Evolutionary conservation across 2,329 filamentous ascomycete species (phyloP).

Genomic region (Diaporthe citriasiana): DNA sequence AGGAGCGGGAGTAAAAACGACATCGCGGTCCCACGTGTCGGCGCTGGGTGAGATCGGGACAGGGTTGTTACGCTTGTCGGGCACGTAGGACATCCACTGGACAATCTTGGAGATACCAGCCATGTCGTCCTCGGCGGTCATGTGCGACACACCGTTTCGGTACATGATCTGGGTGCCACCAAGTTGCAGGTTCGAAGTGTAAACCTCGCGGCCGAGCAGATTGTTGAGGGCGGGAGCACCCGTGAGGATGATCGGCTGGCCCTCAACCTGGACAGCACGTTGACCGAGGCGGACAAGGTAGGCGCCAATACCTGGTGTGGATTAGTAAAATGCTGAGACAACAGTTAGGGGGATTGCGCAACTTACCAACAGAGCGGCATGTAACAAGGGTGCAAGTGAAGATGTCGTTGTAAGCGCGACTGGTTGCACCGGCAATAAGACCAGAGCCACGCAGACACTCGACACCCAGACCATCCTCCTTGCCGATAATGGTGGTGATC

Average conservation of each 20-base stretch:
- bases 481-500: conserved; percentile 93
- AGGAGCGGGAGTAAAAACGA: conserved; percentile 84
- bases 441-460: conserved; percentile 97
- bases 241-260: conserved; percentile 98
- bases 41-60: conserved; percentile 90
- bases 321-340: conserved; percentile 51
- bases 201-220: conserved; percentile 96
- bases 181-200: conserved; percentile 98
- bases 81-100: conserved; percentile 97
- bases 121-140: conserved; percentile 98
- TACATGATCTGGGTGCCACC: conserved; percentile 99
- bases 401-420: conserved; percentile 97
- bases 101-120: conserved; percentile 98
- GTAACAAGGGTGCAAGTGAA: conserved; percentile 98
- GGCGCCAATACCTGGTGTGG: conserved; percentile 83
- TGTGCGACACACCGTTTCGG: conserved; percentile 99
- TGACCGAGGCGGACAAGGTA: conserved; percentile 98
- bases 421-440: conserved; percentile 97
- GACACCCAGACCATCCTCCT: conserved; percentile 96
- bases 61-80: conserved; percentile 92
- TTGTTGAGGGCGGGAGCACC: conserved; percentile 99
- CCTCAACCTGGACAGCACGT: conserved; percentile 98
- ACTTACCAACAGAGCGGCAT: conserved; percentile 92
- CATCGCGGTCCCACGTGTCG: conserved; percentile 93
- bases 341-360: background rate